These are phyloP conservation scores for Rhizomucor pusillus DNA, from an alignment of 371 early-diverging fungal species.

Conservation along the genomic window DNA sequence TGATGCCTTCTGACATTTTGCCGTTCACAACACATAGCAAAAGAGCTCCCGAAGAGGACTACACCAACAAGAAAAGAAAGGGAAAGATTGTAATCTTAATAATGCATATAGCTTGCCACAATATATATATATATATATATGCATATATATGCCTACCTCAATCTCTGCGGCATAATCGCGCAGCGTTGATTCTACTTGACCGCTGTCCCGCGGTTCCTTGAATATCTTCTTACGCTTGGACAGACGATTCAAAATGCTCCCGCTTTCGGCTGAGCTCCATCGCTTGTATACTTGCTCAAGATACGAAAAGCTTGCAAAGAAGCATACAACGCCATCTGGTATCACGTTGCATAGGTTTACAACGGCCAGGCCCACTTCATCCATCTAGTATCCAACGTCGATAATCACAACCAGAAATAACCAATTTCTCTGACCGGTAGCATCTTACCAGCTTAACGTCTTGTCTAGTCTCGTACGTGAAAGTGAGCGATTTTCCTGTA, in stretches of 20 bases:
- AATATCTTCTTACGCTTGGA: slow-evolving; percentile 67
- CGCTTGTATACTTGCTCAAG: slow-evolving; percentile 64
- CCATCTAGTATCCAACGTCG: no score
- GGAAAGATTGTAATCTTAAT: no score
- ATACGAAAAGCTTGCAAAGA: slow-evolving; percentile 90
- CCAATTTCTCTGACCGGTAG: no score
- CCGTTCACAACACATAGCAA: slow-evolving; percentile 97
- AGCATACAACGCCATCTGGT: slow-evolving; percentile 94
- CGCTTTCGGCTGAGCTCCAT: slow-evolving; percentile 49
- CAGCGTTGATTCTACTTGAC: slow-evolving; percentile 57
- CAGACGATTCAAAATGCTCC: slow-evolving; percentile 44
- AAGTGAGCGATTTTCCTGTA: slow-evolving; percentile 57
- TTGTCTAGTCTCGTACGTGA: slow-evolving; percentile 68
- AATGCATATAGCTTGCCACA: no score
- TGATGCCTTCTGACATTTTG: slow-evolving; percentile 97
- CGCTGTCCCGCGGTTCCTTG: slow-evolving; percentile 65
- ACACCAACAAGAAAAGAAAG: no score
- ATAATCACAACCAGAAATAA: neutral
- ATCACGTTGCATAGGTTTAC: slow-evolving; percentile 76
- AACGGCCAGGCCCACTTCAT: slow-evolving; percentile 71
- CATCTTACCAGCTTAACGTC: slow-evolving; percentile 46
- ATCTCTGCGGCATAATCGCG: slow-evolving; percentile 59
- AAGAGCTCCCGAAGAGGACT: slow-evolving; percentile 63
- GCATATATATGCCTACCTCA: slow-evolving; percentile 29
- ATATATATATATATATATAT: no score